A percentile compares a stretch with the other conserved stretches of the same genome.
phyloP scores from a whole-genome alignment of 805 yeast species.

The Myxozyma sirexii region DNA sequence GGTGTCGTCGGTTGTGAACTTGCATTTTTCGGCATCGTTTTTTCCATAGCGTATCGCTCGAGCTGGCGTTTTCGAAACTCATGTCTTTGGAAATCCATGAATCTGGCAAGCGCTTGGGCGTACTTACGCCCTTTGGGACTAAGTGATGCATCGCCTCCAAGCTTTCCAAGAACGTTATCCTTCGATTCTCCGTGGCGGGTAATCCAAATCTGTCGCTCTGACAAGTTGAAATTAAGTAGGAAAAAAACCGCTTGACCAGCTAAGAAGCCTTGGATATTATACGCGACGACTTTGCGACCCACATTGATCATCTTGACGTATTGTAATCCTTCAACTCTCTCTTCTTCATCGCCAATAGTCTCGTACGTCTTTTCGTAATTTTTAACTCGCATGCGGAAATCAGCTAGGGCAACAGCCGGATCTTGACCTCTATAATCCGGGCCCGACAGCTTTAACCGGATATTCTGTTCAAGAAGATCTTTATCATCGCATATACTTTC shows the following conservation, averaged over 20 bases:
- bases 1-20: constrained; percentile 40
- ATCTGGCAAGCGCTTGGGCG: constrained; percentile 69
- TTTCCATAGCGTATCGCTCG: constrained; percentile 52
- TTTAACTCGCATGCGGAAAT: constrained; percentile 75
- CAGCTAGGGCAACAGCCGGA: constrained; percentile 73
- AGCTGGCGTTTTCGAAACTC: constrained; percentile 68
- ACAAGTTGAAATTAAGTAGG: constrained; percentile 81
- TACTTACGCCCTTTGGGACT: constrained; percentile 79
- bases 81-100: constrained; percentile 69
- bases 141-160: constrained; percentile 87
- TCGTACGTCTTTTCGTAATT: constrained; percentile 91
- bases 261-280: constrained; percentile 81
- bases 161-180: constrained; percentile 80
- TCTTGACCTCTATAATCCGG: constrained; percentile 92
- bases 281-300: constrained; percentile 90
- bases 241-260: constrained; percentile 94
- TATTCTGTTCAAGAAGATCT: constrained; percentile 76
- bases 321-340: constrained; percentile 64
- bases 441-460: constrained; percentile 82
- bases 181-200: constrained; percentile 92
- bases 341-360: constrained; percentile 79
- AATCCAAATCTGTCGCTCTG: constrained; percentile 90
- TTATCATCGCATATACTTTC: constrained; percentile 88
- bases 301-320: constrained; percentile 96
- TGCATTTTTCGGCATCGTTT: constrained; percentile 46